A percentile compares a stretch with the other conserved stretches of the same genome.
These are phyloP conservation scores for Shiraia sp. DNA, from an alignment of 2,329 filamentous ascomycete species.

Conservation along the genomic window DNA sequence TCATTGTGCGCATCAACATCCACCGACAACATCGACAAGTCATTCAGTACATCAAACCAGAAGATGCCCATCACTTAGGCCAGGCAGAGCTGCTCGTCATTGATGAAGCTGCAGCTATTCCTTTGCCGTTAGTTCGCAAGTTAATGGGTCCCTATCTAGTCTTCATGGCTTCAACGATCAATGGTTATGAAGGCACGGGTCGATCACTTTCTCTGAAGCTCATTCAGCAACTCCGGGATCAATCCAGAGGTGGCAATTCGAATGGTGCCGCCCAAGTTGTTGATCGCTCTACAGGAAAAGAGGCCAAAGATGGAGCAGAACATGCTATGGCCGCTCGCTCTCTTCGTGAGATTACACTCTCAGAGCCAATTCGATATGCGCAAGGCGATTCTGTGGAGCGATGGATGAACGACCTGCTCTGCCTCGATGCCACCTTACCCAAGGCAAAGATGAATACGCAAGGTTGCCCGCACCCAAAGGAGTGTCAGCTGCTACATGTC, in stretches of 20 bases:
- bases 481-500: conserved; percentile 90
- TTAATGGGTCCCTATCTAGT: conserved; percentile 96
- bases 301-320: conserved; percentile 44
- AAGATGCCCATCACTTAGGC: conserved; percentile 91
- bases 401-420: conserved; percentile 93
- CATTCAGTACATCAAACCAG: conserved; percentile 96
- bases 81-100: conserved; percentile 96
- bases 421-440: conserved; percentile 88
- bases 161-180: conserved; percentile 99
- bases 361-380: conserved; percentile 92
- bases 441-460: conserved; percentile 71
- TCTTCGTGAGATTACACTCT: conserved; percentile 86
- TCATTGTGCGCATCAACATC: conserved; percentile 94
- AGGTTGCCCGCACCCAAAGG: conserved; percentile 85
- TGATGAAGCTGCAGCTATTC: conserved; percentile 96
- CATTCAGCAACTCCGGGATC: conserved; percentile 94
- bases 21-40: conserved; percentile 94
- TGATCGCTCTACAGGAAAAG: conserved; percentile 80
- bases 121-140: conserved; percentile 87
- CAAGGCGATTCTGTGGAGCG: conserved; percentile 90
- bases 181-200: conserved; percentile 96
- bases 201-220: conserved; percentile 93
- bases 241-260: conserved; percentile 70
- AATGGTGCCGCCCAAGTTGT: conserved; percentile 64
- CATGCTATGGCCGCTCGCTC: conserved; percentile 65